Conservation (phyloP, 78 protist species). For the Polysphondylium violaceum region DNA sequence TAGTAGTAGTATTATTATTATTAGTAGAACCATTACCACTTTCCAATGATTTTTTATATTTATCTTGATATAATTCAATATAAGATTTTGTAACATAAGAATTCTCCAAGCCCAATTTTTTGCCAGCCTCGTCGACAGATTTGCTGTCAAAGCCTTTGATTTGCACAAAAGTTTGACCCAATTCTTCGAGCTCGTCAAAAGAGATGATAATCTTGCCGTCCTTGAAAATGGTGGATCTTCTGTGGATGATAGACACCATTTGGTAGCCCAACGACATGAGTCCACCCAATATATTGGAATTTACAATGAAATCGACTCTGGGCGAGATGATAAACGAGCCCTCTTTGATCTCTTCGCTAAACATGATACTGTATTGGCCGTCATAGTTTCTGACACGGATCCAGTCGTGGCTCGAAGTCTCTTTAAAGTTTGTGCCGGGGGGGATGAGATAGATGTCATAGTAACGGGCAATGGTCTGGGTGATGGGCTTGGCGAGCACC, state of each 20-base stretch:
- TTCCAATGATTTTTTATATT: slow-evolving; percentile 46
- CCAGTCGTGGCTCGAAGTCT: slow-evolving; percentile 77
- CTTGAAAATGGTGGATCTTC: slow-evolving; percentile 71
- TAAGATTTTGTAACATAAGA: slow-evolving; percentile 69
- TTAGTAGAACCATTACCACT: neutral
- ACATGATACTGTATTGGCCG: slow-evolving; percentile 76
- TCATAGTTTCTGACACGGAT: slow-evolving; percentile 78
- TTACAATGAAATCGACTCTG: slow-evolving; percentile 70
- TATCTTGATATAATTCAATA: slow-evolving; percentile 73
- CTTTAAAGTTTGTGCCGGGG: slow-evolving; percentile 35
- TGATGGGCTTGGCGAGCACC: slow-evolving; percentile 43
- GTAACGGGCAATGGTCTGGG: slow-evolving; percentile 55
- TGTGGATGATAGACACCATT: slow-evolving; percentile 74
- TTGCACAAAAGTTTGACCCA: slow-evolving; percentile 76
- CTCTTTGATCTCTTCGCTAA: slow-evolving; percentile 78
- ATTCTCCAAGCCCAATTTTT: slow-evolving; percentile 60
- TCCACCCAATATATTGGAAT: slow-evolving; percentile 80
- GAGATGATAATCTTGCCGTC: slow-evolving; percentile 76
- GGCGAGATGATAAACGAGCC: slow-evolving; percentile 68
- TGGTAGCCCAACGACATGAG: slow-evolving; percentile 81
- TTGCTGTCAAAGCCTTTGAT: slow-evolving; percentile 71
- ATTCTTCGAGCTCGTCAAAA: slow-evolving; percentile 63
- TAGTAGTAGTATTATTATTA: neutral
- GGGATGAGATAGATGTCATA: slow-evolving; percentile 84
- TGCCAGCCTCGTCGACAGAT: slow-evolving; percentile 76